Percentiles rank a stretch among this genome's conserved stretches.
Evolutionary conservation across 805 yeast species (phyloP).

Genomic region (Wickerhamomyces strasburgensis): DNA sequence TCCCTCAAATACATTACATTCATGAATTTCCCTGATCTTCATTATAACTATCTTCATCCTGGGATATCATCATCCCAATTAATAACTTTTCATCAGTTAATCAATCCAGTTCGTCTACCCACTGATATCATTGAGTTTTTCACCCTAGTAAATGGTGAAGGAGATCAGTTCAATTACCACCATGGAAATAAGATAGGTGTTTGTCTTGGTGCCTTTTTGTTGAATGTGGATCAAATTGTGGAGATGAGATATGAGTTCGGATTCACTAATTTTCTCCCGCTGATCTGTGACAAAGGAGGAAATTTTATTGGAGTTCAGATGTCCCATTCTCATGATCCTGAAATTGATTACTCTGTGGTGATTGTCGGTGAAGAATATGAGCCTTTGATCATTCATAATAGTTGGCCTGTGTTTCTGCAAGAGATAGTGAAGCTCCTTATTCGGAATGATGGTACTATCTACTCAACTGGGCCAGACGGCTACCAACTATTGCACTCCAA

Average conservation of each 20-base stretch:
- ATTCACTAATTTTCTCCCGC: no score
- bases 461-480: no score
- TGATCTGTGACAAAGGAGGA: background rate
- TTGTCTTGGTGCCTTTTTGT: background rate
- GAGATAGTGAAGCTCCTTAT: no score
- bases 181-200: background rate
- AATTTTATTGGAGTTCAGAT: background rate
- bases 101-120: background rate
- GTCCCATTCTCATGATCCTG: no score
- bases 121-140: background rate
- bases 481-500: no score
- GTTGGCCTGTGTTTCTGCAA: no score
- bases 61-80: constrained; percentile 3
- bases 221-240: background rate
- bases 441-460: no score
- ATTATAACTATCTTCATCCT: constrained; percentile 8
- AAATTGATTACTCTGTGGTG: no score
- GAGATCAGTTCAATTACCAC: background rate
- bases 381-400: no score
- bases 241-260: no score
- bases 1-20: constrained; percentile 10
- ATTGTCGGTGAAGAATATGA: no score
- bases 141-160: background rate
- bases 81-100: background rate
- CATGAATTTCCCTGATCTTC: constrained; percentile 6